Evolutionary conservation across 352 stramenopile genomes (phyloP).

Genomic region (Pythium myriotylum): DNA sequence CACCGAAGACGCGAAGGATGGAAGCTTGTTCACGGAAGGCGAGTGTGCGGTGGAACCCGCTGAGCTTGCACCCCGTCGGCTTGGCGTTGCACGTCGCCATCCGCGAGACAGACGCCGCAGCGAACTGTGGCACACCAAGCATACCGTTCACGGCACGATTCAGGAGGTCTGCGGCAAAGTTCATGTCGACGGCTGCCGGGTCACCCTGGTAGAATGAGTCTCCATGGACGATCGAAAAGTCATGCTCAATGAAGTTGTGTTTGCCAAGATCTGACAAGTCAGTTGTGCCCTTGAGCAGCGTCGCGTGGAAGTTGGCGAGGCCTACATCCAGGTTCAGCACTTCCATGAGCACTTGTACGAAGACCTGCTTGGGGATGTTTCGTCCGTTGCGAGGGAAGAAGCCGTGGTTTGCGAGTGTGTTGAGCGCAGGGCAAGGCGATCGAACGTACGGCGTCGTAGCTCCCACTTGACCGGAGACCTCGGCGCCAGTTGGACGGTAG

Average conservation of each 20-base stretch:
- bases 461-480: constrained; percentile 8
- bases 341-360: constrained; percentile 31
- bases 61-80: constrained; percentile 13
- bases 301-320: constrained; percentile 37
- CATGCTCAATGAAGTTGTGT: constrained; percentile 58
- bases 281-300: constrained; percentile 34
- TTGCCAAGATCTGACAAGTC: constrained; percentile 44
- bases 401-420: constrained; percentile 47
- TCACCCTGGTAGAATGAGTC: constrained; percentile 42
- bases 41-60: constrained; percentile 8
- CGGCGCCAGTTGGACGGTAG: constrained; percentile 12
- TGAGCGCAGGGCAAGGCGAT: constrained; percentile 53
- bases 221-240: constrained; percentile 47
- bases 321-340: constrained; percentile 36
- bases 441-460: constrained; percentile 17
- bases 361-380: constrained; percentile 26
- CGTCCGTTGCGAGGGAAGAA: constrained; percentile 20
- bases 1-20: constrained; percentile 17
- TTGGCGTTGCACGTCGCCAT: constrained; percentile 14
- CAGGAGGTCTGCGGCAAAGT: constrained; percentile 39
- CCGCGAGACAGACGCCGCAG: background rate
- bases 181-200: constrained; percentile 33
- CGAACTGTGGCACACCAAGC: constrained; percentile 17
- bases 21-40: constrained; percentile 20
- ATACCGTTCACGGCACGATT: constrained; percentile 8